Base-by-base conservation (phyloP, 305 asterid species). In the Fraxinus sp. region DNA sequence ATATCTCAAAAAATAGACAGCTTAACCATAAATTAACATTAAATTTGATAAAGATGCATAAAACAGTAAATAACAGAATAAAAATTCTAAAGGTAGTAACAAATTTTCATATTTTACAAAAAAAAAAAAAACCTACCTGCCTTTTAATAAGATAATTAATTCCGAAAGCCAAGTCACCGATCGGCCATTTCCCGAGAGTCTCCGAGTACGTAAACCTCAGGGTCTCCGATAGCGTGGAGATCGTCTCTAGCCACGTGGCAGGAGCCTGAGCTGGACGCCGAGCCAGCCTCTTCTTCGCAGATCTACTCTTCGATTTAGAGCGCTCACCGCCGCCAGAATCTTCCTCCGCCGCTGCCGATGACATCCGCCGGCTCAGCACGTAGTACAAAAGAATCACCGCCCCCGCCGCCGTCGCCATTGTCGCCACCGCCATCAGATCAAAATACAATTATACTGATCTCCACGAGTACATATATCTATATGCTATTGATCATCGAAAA, bases 181-280 rank as follows among this genome's bases (percentile, higher is more conserved):
- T 93, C 82, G 97, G 97, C 98, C 98, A 94, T 85, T 94, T 94
- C 85, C 97, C 98, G 32, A 94, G 84, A 28, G 98, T 93, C 89
- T 94, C 98, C 78, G 94, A 86, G 85, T 93, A 94, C 44, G 94
- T 94, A 86, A 94, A 94, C 88, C 93, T 91, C 82, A 94, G 89
- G 64, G 98, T 94, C 88, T 93, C 98, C 77, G 94, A 86, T 75
- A 94, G 81, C 79, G 97, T 92, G 35, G 87, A 88, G 77, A 94
- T 90, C 76, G 98, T 92, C 89, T 94, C 98, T 75, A 93, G 79
- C 97, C 98, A 93, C 52, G 97, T 94, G 18, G 94, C 97, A 22
- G 98, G 98, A 76, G 98, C 98, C 86, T 91, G 98, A 86, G 97
- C 95, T 76, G 97, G 95, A 89, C 98, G 79, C 83, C 97, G 89